Conservation (phyloP, 2,329 filamentous ascomycete genomes). For the Phialocephala subalpina region DNA sequence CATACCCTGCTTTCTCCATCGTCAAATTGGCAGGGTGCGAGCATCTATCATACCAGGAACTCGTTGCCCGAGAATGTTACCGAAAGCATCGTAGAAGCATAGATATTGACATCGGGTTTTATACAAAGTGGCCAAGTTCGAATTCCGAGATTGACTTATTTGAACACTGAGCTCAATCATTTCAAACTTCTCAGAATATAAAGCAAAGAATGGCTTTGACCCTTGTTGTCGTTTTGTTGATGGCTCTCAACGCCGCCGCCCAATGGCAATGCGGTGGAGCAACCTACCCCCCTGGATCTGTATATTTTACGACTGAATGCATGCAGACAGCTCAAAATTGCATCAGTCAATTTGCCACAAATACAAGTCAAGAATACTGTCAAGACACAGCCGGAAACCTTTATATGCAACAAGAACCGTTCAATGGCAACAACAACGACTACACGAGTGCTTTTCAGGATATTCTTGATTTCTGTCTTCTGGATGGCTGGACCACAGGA, state of each 20-base stretch:
- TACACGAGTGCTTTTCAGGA: constrained; percentile 7
- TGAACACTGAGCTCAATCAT: constrained; percentile 3
- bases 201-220: constrained; percentile 9
- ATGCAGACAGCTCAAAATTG: constrained; percentile 6
- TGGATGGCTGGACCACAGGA: constrained; percentile 9
- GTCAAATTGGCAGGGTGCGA: constrained; percentile 3
- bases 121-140: neutral
- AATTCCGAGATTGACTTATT: neutral
- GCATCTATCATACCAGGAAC: neutral
- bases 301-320: constrained; percentile 11
- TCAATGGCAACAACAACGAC: neutral
- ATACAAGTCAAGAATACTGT: constrained; percentile 9
- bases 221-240: constrained; percentile 10
- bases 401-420: constrained; percentile 11
- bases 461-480: constrained; percentile 10
- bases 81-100: constrained; percentile 7
- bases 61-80: constrained; percentile 6
- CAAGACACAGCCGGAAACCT: constrained; percentile 6
- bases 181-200: constrained; percentile 10
- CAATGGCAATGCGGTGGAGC: constrained; percentile 10
- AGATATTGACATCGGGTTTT: constrained; percentile 1
- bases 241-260: neutral
- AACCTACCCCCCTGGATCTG: constrained; percentile 5
- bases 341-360: constrained; percentile 3
- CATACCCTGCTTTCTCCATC: constrained; percentile 8